phyloP scores from a whole-genome alignment of 495 filamentous ascomycete species.

The Xylaria telfairii region DNA sequence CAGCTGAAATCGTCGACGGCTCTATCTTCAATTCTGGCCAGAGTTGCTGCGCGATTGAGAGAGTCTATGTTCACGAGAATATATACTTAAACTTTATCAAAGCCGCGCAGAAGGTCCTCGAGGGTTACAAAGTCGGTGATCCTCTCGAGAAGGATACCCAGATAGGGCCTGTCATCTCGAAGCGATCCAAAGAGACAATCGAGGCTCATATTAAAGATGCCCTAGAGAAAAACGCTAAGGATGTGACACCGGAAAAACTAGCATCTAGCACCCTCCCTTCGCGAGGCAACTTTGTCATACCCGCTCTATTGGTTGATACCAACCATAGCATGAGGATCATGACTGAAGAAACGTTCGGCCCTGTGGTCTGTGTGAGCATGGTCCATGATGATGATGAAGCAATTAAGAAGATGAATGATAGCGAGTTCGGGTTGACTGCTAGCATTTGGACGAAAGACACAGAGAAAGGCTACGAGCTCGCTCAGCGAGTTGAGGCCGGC shows the following conservation, averaged over 20 bases:
- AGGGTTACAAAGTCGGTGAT: constrained; percentile 87
- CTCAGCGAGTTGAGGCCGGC: constrained; percentile 85
- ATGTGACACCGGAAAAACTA: constrained; percentile 81
- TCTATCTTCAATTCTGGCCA: constrained; percentile 97
- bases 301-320: constrained; percentile 81
- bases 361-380: constrained; percentile 92
- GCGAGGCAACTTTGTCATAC: constrained; percentile 84
- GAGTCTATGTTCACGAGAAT: constrained; percentile 87
- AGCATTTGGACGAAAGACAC: constrained; percentile 97
- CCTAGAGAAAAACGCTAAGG: constrained; percentile 77
- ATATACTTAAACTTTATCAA: constrained; percentile 82
- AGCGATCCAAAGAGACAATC: constrained; percentile 75
- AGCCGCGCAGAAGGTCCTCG: constrained; percentile 79
- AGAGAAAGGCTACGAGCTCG: constrained; percentile 73
- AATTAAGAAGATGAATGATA: constrained; percentile 89
- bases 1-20: constrained; percentile 90
- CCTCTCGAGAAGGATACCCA: constrained; percentile 79
- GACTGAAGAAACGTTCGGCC: constrained; percentile 96
- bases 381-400: constrained; percentile 85
- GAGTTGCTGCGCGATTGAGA: constrained; percentile 92
- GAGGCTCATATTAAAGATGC: constrained; percentile 83
- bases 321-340: constrained; percentile 88
- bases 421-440: constrained; percentile 92
- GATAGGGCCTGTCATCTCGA: constrained; percentile 88
- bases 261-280: constrained; percentile 70